Base-by-base conservation (phyloP, 495 filamentous ascomycete species). In the Immersiella caudata region DNA sequence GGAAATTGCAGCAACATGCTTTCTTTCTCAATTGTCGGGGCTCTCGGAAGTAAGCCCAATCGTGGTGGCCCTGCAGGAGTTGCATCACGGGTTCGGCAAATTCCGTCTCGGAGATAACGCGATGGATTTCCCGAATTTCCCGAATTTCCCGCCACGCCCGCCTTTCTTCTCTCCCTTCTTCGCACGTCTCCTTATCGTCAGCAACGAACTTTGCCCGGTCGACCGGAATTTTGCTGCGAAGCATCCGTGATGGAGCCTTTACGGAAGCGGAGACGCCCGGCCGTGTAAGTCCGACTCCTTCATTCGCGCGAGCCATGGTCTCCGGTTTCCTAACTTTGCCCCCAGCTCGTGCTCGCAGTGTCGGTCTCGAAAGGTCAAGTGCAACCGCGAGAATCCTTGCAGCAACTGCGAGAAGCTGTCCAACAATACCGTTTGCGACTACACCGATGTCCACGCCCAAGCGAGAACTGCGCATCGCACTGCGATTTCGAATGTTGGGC, bases 391-490 rank as follows among this genome's bases (percentile, higher is more conserved):
- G 18, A 58, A 54, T 26, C 79, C 79, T 8, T 81, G 79, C 56
- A 82, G 76, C 66, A 84, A 86, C 66, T 87, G 85, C 60, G 0
- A 80, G 0, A 78, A 78, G 11, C n/a, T n/a, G n/a, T 81, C 83
- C 1, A 81, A 75, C 62, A 82, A 73, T 52, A 73, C 61, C 61
- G 67, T 75, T 1, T 87, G 84, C 68, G 75, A 77, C 24, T 74
- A 62, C 33, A 54, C 61, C 20, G 55, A n/a, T 36, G 2, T 2
- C 9, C 40, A 52, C 11, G 8, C 11, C 7, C 26, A 6, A 0
- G 36, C 20, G 7, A 11, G 9, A n/a, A 2, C 20, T 14, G 52
- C 22, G 52, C 29, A 33, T 2, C 52, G 8, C 52, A 14, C 7
- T 6, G 52, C 52, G 21, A 5, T 22, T 1, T 4, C 20, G 52